phyloP scores from a whole-genome alignment of 2,329 filamentous ascomycete species.

The Chrysosporium queenslandicum region DNA sequence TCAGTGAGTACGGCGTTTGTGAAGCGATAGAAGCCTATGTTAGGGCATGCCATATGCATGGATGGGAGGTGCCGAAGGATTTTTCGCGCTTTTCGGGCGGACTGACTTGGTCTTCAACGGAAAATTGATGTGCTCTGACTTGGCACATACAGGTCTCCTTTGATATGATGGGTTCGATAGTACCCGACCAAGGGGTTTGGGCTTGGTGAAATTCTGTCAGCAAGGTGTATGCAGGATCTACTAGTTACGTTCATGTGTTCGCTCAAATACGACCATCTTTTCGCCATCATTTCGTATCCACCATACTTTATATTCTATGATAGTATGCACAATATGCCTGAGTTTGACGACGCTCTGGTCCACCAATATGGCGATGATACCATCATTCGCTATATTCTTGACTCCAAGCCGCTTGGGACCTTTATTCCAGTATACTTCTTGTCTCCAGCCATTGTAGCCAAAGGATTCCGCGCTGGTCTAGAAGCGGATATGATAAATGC shows the following conservation, averaged over 20 bases:
- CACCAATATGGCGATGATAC: constrained; percentile 8
- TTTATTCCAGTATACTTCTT: constrained; percentile 6
- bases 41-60: constrained; percentile 57
- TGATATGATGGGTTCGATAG: no score
- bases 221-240: no score
- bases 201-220: no score
- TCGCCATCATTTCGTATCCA: neutral
- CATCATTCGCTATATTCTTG: constrained; percentile 5
- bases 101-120: neutral
- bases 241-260: no score
- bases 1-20: constrained; percentile 50
- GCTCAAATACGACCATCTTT: no score
- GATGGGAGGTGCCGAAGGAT: constrained; percentile 61
- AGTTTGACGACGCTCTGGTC: constrained; percentile 9
- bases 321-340: neutral
- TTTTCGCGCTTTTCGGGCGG: constrained; percentile 35
- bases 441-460: constrained; percentile 12
- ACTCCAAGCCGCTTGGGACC: neutral
- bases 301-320: constrained; percentile 1
- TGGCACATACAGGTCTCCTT: no score
- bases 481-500: constrained; percentile 17
- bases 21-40: constrained; percentile 67
- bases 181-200: no score
- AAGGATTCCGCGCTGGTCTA: constrained; percentile 9
- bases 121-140: neutral